Evolutionary conservation across 2,329 filamentous ascomycete species (phyloP).

Genomic region (Calycina marina): DNA sequence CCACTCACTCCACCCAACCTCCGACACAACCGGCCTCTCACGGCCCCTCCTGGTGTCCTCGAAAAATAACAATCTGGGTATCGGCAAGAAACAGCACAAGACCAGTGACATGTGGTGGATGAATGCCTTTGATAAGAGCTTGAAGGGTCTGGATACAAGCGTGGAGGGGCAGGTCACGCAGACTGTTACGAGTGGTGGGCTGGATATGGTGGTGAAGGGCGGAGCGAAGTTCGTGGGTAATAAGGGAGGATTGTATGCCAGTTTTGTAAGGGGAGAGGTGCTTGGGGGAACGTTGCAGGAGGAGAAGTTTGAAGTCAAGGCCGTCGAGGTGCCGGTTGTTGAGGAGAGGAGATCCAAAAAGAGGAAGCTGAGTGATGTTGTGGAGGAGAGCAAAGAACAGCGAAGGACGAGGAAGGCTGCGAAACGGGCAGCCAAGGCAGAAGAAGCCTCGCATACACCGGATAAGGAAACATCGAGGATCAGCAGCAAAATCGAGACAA

Average conservation of each 20-base stretch:
- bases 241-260: conserved; percentile 50
- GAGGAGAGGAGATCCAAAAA: conserved; percentile 4
- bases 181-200: conserved; percentile 37
- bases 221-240: conserved; percentile 42
- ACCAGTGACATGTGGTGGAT: conserved; percentile 90
- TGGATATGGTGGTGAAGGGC: conserved; percentile 41
- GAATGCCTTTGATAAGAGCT: conserved; percentile 79
- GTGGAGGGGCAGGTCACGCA: conserved; percentile 39
- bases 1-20: conserved; percentile 67
- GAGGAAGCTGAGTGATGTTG: conserved; percentile 17
- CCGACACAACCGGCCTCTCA: conserved; percentile 60
- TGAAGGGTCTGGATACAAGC: conserved; percentile 62
- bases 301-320: conserved; percentile 7
- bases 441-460: conserved; percentile 11
- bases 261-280: conserved; percentile 71
- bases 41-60: conserved; percentile 72
- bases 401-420: conserved; percentile 25
- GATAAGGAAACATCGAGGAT: too few species aligned
- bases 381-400: conserved; percentile 21
- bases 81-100: conserved; percentile 58
- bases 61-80: conserved; percentile 66
- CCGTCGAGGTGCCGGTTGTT: conserved; percentile 6
- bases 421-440: conserved; percentile 19
- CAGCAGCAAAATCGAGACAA: conserved; percentile 13
- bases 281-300: conserved; percentile 52